A percentile compares a stretch with the other conserved stretches of the same genome.
Conservation (phyloP, 2,329 filamentous ascomycete genomes). For the Delphinella strobiligena region DNA sequence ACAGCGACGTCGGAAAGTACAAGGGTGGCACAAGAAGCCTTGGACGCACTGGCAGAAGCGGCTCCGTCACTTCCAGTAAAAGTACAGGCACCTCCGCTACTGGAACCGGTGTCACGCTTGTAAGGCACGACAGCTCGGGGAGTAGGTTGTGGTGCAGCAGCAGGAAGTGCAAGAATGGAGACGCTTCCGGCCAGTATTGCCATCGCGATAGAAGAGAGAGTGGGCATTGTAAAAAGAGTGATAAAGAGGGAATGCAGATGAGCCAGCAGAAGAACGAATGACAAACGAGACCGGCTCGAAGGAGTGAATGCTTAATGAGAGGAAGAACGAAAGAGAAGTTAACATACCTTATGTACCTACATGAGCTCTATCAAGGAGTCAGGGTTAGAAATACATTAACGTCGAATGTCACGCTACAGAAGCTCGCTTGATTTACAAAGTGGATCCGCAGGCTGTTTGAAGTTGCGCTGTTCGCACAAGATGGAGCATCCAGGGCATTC, state of each 20-base stretch:
- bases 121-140: too few species aligned
- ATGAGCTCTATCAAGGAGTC: background rate
- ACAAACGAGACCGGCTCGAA: background rate
- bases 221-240: background rate
- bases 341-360: background rate
- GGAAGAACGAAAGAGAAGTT: too few species aligned
- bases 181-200: background rate
- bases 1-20: constrained; percentile 25
- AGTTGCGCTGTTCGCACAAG: too few species aligned
- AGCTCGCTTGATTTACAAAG: too few species aligned
- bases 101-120: background rate
- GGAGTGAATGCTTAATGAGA: background rate
- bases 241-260: background rate
- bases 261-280: background rate
- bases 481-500: too few species aligned
- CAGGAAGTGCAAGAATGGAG: background rate
- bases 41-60: constrained; percentile 8
- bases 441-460: background rate
- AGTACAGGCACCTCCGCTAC: constrained; percentile 9
- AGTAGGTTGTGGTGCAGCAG: too few species aligned
- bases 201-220: background rate
- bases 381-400: too few species aligned
- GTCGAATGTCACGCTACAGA: too few species aligned
- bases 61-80: constrained; percentile 9
- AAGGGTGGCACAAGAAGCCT: constrained; percentile 23